Evolutionary conservation across 2,329 filamentous ascomycete genomes (phyloP), one percentile per base, ranked within the genome.

Genomic region (Myriosclerotinia duriaeana): DNA sequence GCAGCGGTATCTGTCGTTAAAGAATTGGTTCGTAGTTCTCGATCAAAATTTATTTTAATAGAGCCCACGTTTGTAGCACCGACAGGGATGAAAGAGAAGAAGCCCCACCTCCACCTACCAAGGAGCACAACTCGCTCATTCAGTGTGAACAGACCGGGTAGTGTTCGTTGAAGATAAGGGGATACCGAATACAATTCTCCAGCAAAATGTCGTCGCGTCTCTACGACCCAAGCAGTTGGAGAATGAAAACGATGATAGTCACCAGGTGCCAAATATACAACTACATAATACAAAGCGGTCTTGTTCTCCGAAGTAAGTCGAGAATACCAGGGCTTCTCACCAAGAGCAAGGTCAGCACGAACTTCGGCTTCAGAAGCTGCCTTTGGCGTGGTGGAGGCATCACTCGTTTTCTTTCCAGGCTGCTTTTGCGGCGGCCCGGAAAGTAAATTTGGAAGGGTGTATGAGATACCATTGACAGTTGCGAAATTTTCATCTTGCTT

Each of bases 181-280:
- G 92, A 96, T 5, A 99, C 95, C 64, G 90, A 94, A 82, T 91
- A 99, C 11, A 99, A 84, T 78, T 99, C 96, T 67, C 95, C 95
- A 0, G 95, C 93, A 76, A 99, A 99, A 80, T 99, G 95, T n/a
- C 95, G 91, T 53, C 96, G 88, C 71, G 89, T 89, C 79, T 97
- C 91, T 44, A 95, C 95, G 20, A 99, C 93, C 95, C 95, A 99
- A 72, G 92, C 90, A 2, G 92, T 89, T 0, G 95, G 95, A 1
- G 92, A 96, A 81, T 99, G 96, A 82, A 98, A 99, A 71, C 94
- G 91, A 80, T 99, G 95, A 80, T 99, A 99, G 80, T 99, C 96
- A 60, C 95, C 95, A 0, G 95, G 95, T 0, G 96, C 95, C 53
- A 99, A 87, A 79, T 99, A 99, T 75, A 99, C 88, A 70, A 99